phyloP scores from a whole-genome alignment of 768 basidiomycete species.

The Boletus edulis region DNA sequence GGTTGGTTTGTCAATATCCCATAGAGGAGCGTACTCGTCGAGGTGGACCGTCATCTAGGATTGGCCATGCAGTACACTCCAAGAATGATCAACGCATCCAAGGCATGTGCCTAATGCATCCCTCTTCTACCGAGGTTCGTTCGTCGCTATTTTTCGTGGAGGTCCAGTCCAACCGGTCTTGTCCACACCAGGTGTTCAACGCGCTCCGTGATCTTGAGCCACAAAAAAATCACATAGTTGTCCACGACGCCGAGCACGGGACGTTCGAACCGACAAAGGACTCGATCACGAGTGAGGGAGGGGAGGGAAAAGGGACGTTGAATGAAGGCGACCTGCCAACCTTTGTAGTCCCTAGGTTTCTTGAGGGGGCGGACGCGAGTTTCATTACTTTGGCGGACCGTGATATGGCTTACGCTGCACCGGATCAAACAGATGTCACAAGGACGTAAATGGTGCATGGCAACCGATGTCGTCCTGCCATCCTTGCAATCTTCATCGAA shows the following conservation, averaged over 20 bases:
- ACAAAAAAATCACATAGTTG: not conserved
- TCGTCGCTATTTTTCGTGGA: not conserved
- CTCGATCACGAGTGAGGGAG: not conserved
- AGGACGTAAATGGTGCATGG: not conserved
- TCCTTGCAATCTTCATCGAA: no score
- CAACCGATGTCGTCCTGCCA: not conserved
- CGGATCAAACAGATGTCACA: not conserved
- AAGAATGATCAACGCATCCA: not conserved
- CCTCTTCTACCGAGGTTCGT: not conserved
- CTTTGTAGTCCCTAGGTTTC: not conserved
- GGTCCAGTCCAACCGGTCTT: not conserved
- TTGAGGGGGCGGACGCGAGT: no score
- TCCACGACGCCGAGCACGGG: no score
- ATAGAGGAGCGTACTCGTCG: constrained; percentile 40
- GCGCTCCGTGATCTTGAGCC: not conserved
- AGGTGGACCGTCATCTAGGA: no score
- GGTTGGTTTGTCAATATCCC: constrained; percentile 61
- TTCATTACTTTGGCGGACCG: no score
- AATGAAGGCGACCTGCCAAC: constrained; percentile 45
- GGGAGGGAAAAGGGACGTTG: not conserved
- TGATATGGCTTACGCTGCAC: not conserved
- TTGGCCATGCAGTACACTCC: no score
- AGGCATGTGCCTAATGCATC: no score
- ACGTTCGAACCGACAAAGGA: not conserved
- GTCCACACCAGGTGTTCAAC: not conserved